A percentile compares a stretch with the other conserved stretches of the same genome.
These are phyloP conservation scores for Fusarium sp. DNA, from an alignment of 2,329 filamentous ascomycete species.

Conservation along the genomic window DNA sequence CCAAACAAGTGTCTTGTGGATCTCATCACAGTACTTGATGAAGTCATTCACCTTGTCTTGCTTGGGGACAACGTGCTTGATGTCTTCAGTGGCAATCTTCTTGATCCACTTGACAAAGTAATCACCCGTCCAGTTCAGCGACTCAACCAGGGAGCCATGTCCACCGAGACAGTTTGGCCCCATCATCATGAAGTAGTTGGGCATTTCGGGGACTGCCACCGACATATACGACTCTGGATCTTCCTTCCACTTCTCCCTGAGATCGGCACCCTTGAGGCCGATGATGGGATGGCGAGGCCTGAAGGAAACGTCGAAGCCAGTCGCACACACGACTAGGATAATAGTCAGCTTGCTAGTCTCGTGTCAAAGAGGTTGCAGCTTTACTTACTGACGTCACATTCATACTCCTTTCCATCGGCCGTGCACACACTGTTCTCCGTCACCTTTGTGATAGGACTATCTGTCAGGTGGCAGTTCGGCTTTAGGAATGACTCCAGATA, in stretches of 20 bases:
- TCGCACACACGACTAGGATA: conserved; percentile 63
- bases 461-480: conserved; percentile 34
- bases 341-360: background rate
- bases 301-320: conserved; percentile 66
- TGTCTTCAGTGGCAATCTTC: conserved; percentile 39
- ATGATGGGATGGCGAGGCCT: conserved; percentile 62
- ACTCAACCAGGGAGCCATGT: conserved; percentile 38
- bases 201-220: conserved; percentile 45
- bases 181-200: conserved; percentile 49
- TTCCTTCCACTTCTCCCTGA: conserved; percentile 64
- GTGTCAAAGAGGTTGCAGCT: background rate
- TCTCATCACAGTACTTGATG: conserved; percentile 34
- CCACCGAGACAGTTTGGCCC: conserved; percentile 38
- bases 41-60: conserved; percentile 39
- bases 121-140: conserved; percentile 40
- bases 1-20: conserved; percentile 40
- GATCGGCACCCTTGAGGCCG: conserved; percentile 58
- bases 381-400: conserved; percentile 39
- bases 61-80: conserved; percentile 36
- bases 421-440: conserved; percentile 32
- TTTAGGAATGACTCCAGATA: conserved; percentile 36
- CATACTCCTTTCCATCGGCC: conserved; percentile 33
- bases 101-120: conserved; percentile 42
- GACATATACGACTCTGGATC: conserved; percentile 46
- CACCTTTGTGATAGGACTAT: conserved; percentile 34